phyloP scores from a whole-genome alignment of 2,329 filamentous ascomycete genomes.

The Colletotrichum chrysophilum region DNA sequence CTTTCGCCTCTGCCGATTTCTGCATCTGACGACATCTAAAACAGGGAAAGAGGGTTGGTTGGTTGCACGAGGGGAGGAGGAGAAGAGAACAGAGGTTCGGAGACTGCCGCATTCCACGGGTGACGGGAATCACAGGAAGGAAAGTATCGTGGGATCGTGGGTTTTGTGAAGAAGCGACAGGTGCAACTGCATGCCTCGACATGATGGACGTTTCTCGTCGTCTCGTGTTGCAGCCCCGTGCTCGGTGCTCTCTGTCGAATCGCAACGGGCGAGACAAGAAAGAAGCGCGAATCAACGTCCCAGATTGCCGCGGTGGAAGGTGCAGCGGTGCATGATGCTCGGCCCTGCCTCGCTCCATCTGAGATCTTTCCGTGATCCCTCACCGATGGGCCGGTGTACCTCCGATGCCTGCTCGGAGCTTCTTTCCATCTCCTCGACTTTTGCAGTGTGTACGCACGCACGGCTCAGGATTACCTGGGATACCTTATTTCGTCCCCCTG shows the following conservation, averaged over 20 bases:
- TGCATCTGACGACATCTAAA: background rate
- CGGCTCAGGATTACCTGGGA: background rate
- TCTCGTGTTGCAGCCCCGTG: background rate
- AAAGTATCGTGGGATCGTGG: background rate
- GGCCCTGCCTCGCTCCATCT: background rate
- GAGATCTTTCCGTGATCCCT: background rate
- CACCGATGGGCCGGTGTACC: background rate
- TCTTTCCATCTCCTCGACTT: background rate
- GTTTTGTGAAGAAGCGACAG: background rate
- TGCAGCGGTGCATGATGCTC: background rate
- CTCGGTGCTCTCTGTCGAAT: background rate
- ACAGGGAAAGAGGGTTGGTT: background rate
- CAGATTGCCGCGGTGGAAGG: background rate
- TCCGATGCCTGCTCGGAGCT: background rate
- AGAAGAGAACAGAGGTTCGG: background rate
- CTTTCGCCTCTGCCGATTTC: background rate
- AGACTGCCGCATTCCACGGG: background rate
- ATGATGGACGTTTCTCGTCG: background rate
- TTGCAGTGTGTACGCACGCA: background rate
- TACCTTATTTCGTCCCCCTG: background rate
- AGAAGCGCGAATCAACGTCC: background rate
- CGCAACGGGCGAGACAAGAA: background rate
- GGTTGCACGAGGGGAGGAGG: background rate
- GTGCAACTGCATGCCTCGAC: background rate
- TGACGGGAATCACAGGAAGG: background rate